phyloP scores from a whole-genome alignment of 495 filamentous ascomycete species.

The Niebla homalea region DNA sequence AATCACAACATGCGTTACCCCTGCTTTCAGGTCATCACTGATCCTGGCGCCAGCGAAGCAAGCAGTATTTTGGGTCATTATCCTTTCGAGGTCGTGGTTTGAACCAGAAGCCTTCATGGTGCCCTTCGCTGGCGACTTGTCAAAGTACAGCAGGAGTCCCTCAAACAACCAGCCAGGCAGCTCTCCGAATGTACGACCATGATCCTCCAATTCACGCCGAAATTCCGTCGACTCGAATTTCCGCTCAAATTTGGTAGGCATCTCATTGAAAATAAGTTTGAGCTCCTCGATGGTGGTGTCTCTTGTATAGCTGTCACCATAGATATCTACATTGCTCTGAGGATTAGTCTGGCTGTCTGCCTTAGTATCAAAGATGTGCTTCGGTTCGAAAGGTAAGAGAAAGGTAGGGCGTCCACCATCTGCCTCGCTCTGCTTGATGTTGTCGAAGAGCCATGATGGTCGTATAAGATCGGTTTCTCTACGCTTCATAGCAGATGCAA shows the following conservation, averaged over 20 bases:
- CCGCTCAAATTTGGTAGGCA: conserved; percentile 26
- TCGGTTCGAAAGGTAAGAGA: conserved; percentile 57
- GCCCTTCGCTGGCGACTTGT: conserved; percentile 6
- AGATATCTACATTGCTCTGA: conserved; percentile 52
- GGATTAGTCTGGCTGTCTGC: conserved; percentile 31
- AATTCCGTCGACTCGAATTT: conserved; percentile 25
- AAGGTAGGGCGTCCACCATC: conserved; percentile 44
- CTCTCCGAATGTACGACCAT: conserved; percentile 36
- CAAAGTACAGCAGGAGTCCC: conserved; percentile 43
- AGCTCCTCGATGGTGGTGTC: conserved; percentile 57
- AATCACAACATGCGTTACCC: conserved; percentile 50
- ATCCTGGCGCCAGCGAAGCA: conserved; percentile 51
- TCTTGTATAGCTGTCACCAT: conserved; percentile 70
- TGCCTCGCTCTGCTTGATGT: conserved; percentile 49
- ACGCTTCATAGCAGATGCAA: conserved; percentile 63
- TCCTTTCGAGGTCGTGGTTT: neutral
- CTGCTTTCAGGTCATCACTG: conserved; percentile 29
- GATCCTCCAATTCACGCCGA: conserved; percentile 40
- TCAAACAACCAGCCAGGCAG: conserved; percentile 56
- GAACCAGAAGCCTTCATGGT: neutral
- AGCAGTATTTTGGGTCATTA: conserved; percentile 30
- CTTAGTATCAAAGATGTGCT: conserved; percentile 45
- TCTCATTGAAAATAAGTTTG: conserved; percentile 33
- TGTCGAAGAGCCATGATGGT: conserved; percentile 78
- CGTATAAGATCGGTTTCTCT: conserved; percentile 57